Evolutionary conservation across 768 basidiomycete species (phyloP).

Genomic region (Rhodotorula sphaerocarpa): DNA sequence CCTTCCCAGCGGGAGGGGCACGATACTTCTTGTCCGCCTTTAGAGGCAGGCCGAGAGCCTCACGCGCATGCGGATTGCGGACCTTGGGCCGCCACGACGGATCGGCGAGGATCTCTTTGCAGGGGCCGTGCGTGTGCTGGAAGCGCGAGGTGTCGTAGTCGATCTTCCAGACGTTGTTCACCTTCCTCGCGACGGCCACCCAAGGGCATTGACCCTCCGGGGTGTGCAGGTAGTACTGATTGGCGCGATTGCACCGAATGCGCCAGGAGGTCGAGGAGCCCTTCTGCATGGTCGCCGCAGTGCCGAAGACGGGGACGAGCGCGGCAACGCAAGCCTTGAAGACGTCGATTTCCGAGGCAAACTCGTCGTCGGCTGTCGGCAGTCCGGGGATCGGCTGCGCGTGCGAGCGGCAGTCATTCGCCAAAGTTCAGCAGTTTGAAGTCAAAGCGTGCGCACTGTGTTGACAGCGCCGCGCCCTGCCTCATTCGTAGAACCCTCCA

Average conservation of each 20-base stretch:
- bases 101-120: neutral
- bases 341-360: neutral
- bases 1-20: no score
- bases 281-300: neutral
- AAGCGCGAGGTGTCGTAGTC: no score
- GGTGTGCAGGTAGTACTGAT: neutral
- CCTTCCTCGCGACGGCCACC: neutral
- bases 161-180: neutral
- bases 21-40: no score
- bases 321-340: neutral
- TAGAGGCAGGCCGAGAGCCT: neutral
- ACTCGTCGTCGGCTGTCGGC: neutral
- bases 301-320: conserved; percentile 1
- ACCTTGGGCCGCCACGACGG: neutral
- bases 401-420: no score
- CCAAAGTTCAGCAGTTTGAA: neutral
- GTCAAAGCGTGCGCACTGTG: neutral
- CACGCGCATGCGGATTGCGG: neutral
- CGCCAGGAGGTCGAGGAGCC: no score
- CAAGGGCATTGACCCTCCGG: neutral
- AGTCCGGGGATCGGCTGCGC: neutral
- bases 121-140: neutral
- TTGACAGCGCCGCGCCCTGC: neutral
- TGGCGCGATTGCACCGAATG: neutral
- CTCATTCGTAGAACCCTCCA: no score